A percentile compares a stretch with the other conserved stretches of the same genome.
Evolutionary conservation across 2,329 filamentous ascomycete genomes (phyloP).

Genomic region (Colletotrichum kahawae): DNA sequence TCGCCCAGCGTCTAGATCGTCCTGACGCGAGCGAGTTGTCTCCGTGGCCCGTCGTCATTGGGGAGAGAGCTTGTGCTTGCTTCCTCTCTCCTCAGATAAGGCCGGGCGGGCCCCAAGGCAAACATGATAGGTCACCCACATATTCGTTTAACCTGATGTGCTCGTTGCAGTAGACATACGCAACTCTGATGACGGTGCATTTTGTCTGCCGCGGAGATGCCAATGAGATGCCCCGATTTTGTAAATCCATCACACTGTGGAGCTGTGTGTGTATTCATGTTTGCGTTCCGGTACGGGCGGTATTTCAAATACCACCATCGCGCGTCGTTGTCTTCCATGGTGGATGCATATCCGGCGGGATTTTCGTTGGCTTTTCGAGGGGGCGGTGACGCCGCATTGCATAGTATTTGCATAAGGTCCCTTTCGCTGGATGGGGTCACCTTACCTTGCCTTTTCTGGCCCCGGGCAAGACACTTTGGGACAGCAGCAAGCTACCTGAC

Average conservation of each 20-base stretch:
- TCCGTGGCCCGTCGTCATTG: conserved; percentile 2
- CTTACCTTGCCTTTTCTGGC: background rate
- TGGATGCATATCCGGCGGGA: background rate
- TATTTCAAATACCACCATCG: conserved; percentile 12
- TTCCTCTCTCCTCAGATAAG: background rate
- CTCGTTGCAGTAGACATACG: background rate
- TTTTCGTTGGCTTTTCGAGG: background rate
- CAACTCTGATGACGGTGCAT: background rate
- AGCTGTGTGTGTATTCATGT: background rate
- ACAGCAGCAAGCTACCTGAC: background rate
- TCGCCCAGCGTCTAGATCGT: background rate
- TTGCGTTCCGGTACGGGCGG: background rate
- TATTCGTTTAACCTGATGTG: background rate
- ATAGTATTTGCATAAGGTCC: background rate
- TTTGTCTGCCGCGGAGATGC: background rate
- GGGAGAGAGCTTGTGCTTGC: background rate
- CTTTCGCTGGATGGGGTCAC: background rate
- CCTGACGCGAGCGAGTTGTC: background rate
- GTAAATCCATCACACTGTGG: background rate
- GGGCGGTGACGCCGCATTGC: conserved; percentile 6
- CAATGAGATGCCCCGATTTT: background rate
- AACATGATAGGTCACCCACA: background rate
- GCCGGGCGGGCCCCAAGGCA: background rate
- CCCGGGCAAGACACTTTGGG: background rate
- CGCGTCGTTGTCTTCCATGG: background rate